Base-by-base conservation (phyloP, 148 eudicot genomes). In the Silene conica region DNA sequence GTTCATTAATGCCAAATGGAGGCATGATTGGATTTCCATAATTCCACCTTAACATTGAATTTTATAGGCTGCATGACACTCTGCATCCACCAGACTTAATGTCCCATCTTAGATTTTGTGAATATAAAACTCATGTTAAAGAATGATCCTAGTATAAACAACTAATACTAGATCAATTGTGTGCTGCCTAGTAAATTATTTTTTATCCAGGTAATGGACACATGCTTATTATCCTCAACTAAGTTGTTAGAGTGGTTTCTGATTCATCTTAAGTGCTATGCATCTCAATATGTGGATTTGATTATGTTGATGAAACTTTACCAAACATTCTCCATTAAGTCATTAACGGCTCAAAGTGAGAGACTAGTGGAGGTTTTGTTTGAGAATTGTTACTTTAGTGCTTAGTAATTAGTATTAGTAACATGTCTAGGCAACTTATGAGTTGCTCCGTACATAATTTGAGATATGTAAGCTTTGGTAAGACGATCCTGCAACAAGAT, bases 261-360 rank as follows among this genome's bases (percentile, higher is more conserved):
- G 59, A 56, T 60, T 26, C 65, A 74, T 63, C 75, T 69, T 58
- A 60, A 57, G 67, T 73, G 65, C 75, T 67, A 20, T 69, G 38
- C 72, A 50, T 69, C 22, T 9, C 19, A 23, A 2, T 46, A 18
- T 58, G n/a, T 4, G 67, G 15, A 25, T 58, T 60, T 58, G 21
- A 68, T 59, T 31, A n/a, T 76, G 20, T 15, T 34, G 55, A 46
- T 59, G 73, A 48, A 59, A 18, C 72, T 67, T 67, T 63, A 70
- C 81, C 74, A 61, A 78, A 74, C 74, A 56, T 13, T 46, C 64
- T 65, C 82, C 78, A 79, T 79, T 79, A 74, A 62, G 11, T 77
- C 74, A 62, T 62, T 79, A 74, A 69, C 26, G 20, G 22, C 68
- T 57, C 59, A 55, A 52, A 68, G 2, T 61, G 73, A 65, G 48